These are phyloP conservation scores for Silene vulgaris DNA, from an alignment of 179 eudicot species.

Conservation along the genomic window DNA sequence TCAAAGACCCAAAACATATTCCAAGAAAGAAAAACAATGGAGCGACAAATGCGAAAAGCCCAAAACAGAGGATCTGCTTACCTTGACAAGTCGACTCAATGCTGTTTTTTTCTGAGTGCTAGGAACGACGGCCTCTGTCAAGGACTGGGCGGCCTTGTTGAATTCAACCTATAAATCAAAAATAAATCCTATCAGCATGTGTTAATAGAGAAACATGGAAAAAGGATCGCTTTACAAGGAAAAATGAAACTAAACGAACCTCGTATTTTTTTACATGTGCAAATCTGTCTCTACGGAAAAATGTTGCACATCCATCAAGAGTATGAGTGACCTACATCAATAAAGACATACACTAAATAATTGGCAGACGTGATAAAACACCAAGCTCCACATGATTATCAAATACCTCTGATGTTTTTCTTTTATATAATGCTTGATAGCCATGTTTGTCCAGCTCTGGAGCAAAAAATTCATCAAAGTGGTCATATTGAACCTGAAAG, in stretches of 20 bases:
- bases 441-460: conserved; percentile 98
- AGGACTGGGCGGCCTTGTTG: conserved; percentile 94
- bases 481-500: conserved; percentile 88
- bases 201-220: neutral
- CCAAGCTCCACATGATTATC: neutral
- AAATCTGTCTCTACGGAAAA: conserved; percentile 91
- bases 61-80: conserved; percentile 20
- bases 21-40: neutral
- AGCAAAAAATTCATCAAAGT: conserved; percentile 77
- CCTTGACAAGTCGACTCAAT: conserved; percentile 77
- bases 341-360: neutral
- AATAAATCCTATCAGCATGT: conserved; percentile 20
- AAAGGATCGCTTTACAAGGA: neutral
- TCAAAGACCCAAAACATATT: conserved; percentile 2
- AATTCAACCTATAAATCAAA: conserved; percentile 60
- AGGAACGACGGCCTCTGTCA: conserved; percentile 81
- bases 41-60: neutral
- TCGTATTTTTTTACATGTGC: conserved; percentile 92
- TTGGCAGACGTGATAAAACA: neutral
- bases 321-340: conserved; percentile 52
- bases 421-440: conserved; percentile 80
- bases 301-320: conserved; percentile 92
- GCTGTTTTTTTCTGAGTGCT: conserved; percentile 73
- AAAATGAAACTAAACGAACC: conserved; percentile 36
- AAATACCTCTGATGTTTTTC: conserved; percentile 79